Evolutionary conservation across 768 basidiomycete species (phyloP), one percentile per base, ranked within the genome.

Genomic region (Melanogaster broomeanus): DNA sequence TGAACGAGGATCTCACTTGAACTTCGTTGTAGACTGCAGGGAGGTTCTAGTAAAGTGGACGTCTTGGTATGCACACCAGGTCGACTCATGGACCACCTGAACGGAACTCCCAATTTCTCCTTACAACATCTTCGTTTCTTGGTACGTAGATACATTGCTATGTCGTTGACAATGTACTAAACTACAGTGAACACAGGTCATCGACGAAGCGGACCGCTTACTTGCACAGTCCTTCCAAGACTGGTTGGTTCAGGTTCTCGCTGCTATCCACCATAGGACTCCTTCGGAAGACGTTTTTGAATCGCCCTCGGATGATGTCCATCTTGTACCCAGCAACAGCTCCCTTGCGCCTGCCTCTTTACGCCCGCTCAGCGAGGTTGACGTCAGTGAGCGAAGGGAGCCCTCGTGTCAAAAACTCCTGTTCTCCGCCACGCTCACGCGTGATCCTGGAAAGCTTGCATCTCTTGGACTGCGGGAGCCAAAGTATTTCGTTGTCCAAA

Each of bases 151-250:
- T n/a, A 25, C n/a, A 19, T 34, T 28, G 18, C 24, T 49, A 19
- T 13, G 3, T 12, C 43, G 15, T 6, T 27, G 34, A 43, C 21
- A 10, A 38, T 30, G 13, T 24, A 24, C 28, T 48, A n/a, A 58
- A 45, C 9, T n/a, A 28, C 2, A 7, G 25, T 4, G 1, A 30
- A 22, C 24, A 10, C 51, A 96, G 93, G 86, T 98, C 25, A 92
- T 99, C 49, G 97, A 99, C 67, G 97, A 99, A 72, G 97, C 97
- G 0, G 97, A 99, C 65, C 83, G 94, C n/a, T 78, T 99, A 0
- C 78, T 99, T 9, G 88, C 90, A 10, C 94, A 98, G 65, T 93
- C 92, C 1, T 98, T 97, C 72, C 94, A 98, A 69, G 90, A 93
- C 65, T 99, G 95, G 96, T 75, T 98, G 3, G 80, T 81, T 6